Conservation (phyloP, 306 rosid genomes). For the Ceratonia siliqua region DNA sequence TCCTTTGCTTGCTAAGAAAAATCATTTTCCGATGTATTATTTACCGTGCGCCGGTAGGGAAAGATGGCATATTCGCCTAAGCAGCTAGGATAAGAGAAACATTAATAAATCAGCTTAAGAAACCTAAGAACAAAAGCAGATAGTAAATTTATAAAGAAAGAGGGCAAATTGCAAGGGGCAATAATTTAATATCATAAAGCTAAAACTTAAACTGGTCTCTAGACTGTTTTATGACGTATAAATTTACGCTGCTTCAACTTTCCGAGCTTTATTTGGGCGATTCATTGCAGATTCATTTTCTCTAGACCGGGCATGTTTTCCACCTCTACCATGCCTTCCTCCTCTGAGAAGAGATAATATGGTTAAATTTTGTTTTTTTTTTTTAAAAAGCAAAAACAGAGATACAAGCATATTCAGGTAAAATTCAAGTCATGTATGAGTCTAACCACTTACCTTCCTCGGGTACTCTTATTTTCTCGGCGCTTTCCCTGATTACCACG, state of each 20-base stretch:
- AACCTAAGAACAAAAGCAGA: neutral
- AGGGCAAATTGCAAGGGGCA: neutral
- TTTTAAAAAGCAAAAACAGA: too few relatives aligned
- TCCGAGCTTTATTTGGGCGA: slow-evolving; percentile 69
- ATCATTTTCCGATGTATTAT: too few relatives aligned
- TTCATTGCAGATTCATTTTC: slow-evolving; percentile 41
- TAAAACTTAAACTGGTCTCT: neutral
- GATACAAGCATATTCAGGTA: neutral
- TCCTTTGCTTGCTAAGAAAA: too few relatives aligned
- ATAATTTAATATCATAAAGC: neutral
- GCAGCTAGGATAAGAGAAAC: too few relatives aligned
- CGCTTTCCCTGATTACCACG: slow-evolving; percentile 65
- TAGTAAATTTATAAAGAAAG: neutral
- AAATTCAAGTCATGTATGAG: neutral
- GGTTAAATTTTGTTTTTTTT: too few relatives aligned
- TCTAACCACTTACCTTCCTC: slow-evolving; percentile 67
- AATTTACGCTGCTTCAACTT: slow-evolving; percentile 42
- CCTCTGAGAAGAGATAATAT: slow-evolving; percentile 53
- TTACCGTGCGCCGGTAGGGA: too few relatives aligned
- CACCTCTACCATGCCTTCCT: slow-evolving; percentile 66
- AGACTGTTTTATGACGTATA: neutral
- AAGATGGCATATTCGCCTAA: too few relatives aligned
- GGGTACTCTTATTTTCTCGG: slow-evolving; percentile 48
- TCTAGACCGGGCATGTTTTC: slow-evolving; percentile 67
- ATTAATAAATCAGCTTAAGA: too few relatives aligned